A percentile compares a stretch with the other conserved stretches of the same genome.
Conservation (phyloP, 176 grass and related monocot species). For the Rhynchospora breviuscula region DNA sequence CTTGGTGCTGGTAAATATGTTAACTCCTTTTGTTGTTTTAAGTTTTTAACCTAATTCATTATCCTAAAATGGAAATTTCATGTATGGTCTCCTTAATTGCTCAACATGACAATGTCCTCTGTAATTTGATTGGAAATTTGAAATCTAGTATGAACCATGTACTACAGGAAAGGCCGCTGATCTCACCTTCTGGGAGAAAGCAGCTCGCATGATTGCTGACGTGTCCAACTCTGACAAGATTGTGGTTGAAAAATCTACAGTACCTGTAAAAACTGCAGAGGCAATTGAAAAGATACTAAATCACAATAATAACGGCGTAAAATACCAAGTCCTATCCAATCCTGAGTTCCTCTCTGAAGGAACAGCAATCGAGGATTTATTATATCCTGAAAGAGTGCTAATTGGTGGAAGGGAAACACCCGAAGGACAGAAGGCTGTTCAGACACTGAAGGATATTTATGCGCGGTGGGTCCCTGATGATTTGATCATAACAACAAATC, state of each 20-base stretch:
- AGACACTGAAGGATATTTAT: constrained; percentile 60
- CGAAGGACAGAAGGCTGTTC: constrained; percentile 47
- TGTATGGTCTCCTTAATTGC: background rate
- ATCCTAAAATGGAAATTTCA: background rate
- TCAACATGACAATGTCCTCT: background rate
- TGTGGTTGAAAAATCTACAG: constrained; percentile 91
- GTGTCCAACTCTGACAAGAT: constrained; percentile 89
- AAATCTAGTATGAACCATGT: background rate
- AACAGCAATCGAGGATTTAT: constrained; percentile 64
- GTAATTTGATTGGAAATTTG: background rate
- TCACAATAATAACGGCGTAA: constrained; percentile 82
- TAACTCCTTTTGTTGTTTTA: background rate
- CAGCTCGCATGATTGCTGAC: constrained; percentile 82
- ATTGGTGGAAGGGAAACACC: constrained; percentile 82
- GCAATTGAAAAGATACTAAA: constrained; percentile 86
- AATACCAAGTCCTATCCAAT: constrained; percentile 85
- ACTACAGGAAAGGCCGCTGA: constrained; percentile 65
- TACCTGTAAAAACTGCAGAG: constrained; percentile 87
- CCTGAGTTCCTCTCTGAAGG: constrained; percentile 87
- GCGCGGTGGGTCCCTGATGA: constrained; percentile 80
- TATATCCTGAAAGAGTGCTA: constrained; percentile 76
- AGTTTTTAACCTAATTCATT: background rate
- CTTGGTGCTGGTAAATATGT: constrained; percentile 46
- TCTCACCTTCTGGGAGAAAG: constrained; percentile 87
- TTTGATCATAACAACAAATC: constrained; percentile 80